A percentile compares a stretch with the other conserved stretches of the same genome.
phyloP scores from a whole-genome alignment of 2,329 filamentous ascomycete species.

The Ascochyta koolunga region DNA sequence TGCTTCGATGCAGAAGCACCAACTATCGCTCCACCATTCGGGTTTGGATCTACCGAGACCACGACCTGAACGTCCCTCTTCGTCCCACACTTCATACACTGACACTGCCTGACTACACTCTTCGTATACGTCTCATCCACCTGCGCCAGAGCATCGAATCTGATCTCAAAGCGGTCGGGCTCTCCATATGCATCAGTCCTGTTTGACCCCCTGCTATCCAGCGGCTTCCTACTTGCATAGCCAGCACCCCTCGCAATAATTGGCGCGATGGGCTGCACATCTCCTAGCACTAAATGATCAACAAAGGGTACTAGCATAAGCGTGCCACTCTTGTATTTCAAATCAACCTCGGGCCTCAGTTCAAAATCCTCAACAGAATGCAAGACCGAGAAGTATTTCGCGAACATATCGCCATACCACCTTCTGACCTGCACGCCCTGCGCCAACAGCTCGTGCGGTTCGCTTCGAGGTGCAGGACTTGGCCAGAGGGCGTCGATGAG shows the following conservation, averaged over 20 bases:
- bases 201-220: conserved; percentile 21
- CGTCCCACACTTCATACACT: conserved; percentile 46
- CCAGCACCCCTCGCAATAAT: conserved; percentile 42
- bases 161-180: conserved; percentile 40
- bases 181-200: conserved; percentile 32
- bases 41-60: conserved; percentile 42
- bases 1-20: conserved; percentile 11
- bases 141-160: conserved; percentile 41
- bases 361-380: conserved; percentile 40
- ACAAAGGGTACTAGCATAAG: conserved; percentile 45
- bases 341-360: conserved; percentile 40
- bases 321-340: conserved; percentile 37
- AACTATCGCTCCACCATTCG: conserved; percentile 17
- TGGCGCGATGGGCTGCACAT: conserved; percentile 42
- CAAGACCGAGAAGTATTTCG: conserved; percentile 44
- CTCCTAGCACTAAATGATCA: conserved; percentile 43
- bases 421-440: conserved; percentile 43
- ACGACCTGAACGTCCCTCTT: conserved; percentile 43
- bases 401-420: conserved; percentile 49
- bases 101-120: conserved; percentile 40
- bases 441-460: conserved; percentile 35
- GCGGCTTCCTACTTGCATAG: conserved; percentile 32
- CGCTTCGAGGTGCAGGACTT: conserved; percentile 34
- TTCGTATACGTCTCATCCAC: conserved; percentile 39
- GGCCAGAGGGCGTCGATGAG: conserved; percentile 46